phyloP scores from a whole-genome alignment of 352 stramenopile species.

The Pythium oligandrum region DNA sequence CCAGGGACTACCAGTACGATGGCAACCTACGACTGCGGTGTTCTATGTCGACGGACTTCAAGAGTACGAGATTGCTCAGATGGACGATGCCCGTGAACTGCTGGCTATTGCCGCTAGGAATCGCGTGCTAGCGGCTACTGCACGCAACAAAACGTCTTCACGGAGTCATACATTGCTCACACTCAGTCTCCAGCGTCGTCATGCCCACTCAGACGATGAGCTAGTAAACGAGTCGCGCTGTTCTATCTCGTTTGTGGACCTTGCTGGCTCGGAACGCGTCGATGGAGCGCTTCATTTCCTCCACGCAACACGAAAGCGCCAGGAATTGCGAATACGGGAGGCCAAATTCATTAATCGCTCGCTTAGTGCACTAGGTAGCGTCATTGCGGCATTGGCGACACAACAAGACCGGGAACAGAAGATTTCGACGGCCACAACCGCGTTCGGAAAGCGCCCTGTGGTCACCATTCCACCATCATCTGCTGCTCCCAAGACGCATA shows the following conservation, averaged over 20 bases:
- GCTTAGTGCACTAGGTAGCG: constrained; percentile 56
- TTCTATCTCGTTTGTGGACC: constrained; percentile 65
- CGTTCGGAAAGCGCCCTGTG: too few species aligned
- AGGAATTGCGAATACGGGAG: constrained; percentile 65
- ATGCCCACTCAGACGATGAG: constrained; percentile 7
- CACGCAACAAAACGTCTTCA: constrained; percentile 64
- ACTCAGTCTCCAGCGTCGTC: constrained; percentile 33
- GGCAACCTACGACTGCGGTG: constrained; percentile 28
- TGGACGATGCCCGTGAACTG: constrained; percentile 43
- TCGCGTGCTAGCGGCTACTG: constrained; percentile 47
- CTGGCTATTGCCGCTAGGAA: constrained; percentile 44
- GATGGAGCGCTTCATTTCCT: constrained; percentile 50
- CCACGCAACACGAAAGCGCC: constrained; percentile 35
- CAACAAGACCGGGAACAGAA: not conserved
- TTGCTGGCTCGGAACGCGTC: constrained; percentile 63
- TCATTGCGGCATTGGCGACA: constrained; percentile 47
- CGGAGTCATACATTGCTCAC: constrained; percentile 68
- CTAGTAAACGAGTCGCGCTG: constrained; percentile 6
- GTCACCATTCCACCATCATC: too few species aligned
- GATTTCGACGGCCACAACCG: too few species aligned
- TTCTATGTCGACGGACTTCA: constrained; percentile 62
- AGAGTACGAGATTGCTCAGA: constrained; percentile 39
- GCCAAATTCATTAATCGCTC: constrained; percentile 80
- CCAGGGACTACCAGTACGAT: constrained; percentile 40
- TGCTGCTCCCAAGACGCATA: constrained; percentile 14